Evolutionary conservation across 2,329 filamentous ascomycete species (phyloP).

Genomic region (Ascochyta rabiei): DNA sequence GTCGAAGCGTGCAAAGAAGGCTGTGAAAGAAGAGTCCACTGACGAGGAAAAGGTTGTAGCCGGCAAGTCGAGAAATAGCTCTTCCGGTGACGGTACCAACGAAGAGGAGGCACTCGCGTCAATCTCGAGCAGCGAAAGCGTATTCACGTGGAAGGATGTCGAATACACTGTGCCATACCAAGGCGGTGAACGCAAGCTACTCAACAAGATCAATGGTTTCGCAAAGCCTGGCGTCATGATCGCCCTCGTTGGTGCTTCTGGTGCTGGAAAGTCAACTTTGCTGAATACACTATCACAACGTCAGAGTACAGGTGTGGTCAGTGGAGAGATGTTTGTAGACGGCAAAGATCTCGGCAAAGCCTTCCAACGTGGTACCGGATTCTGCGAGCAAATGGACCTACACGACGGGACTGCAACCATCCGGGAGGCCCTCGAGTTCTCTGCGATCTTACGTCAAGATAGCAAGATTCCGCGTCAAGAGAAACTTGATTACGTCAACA

Average conservation of each 20-base stretch:
- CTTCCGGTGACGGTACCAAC: conserved; percentile 29
- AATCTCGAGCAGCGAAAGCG: conserved; percentile 47
- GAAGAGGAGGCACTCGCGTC: conserved; percentile 41
- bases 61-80: conserved; percentile 32
- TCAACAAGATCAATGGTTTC: conserved; percentile 76
- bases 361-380: conserved; percentile 73
- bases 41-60: conserved; percentile 64
- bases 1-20: conserved; percentile 64
- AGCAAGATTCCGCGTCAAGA: conserved; percentile 60
- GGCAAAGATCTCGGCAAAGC: conserved; percentile 62
- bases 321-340: conserved; percentile 75
- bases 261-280: conserved; percentile 83
- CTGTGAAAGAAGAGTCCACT: conserved; percentile 53
- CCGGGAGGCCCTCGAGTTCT: conserved; percentile 72
- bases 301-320: conserved; percentile 67
- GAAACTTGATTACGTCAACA: conserved; percentile 70
- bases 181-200: conserved; percentile 65
- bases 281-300: conserved; percentile 79
- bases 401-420: conserved; percentile 72
- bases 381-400: conserved; percentile 74
- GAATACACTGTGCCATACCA: conserved; percentile 75
- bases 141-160: conserved; percentile 49
- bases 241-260: conserved; percentile 80
- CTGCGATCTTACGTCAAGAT: conserved; percentile 68
- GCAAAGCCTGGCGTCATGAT: conserved; percentile 81